Evolutionary conservation across 2,329 filamentous ascomycete genomes (phyloP).

Genomic region (Pseudopyricularia cyperi): DNA sequence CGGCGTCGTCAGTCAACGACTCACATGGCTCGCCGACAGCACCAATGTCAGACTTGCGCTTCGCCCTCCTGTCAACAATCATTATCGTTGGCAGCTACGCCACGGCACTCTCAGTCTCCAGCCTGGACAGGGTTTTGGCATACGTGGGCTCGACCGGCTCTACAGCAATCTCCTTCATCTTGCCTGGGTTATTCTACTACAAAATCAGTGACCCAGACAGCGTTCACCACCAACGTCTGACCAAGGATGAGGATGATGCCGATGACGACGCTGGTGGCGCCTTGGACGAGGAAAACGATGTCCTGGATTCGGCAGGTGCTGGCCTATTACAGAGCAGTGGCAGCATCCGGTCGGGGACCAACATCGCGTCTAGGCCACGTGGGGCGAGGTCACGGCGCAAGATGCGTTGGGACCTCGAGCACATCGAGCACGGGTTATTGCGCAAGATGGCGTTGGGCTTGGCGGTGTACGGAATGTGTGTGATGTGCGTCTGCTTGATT

Average conservation of each 20-base stretch:
- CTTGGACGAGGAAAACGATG: slow-evolving; percentile 31
- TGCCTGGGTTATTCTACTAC: slow-evolving; percentile 95
- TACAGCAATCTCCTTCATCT: slow-evolving; percentile 92
- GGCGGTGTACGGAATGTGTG: slow-evolving; percentile 68
- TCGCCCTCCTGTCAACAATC: slow-evolving; percentile 75
- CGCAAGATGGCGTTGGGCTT: slow-evolving; percentile 63
- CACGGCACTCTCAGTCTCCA: slow-evolving; percentile 81
- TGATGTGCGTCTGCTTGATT: slow-evolving; percentile 79
- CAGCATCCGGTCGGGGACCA: slow-evolving; percentile 28
- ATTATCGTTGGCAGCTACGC: slow-evolving; percentile 79
- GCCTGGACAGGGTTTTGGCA: slow-evolving; percentile 78
- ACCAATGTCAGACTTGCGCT: slow-evolving; percentile 73
- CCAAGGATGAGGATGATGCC: slow-evolving; percentile 80
- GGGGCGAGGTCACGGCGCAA: slow-evolving; percentile 34
- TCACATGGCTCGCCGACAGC: slow-evolving; percentile 40
- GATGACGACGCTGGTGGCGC: slow-evolving; percentile 22
- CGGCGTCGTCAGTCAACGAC: slow-evolving; percentile 16
- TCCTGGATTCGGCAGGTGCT: slow-evolving; percentile 15
- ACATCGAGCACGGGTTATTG: slow-evolving; percentile 52
- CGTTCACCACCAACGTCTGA: slow-evolving; percentile 68
- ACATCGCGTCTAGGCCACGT: slow-evolving; percentile 25
- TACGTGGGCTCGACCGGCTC: slow-evolving; percentile 93
- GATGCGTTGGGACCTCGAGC: slow-evolving; percentile 46
- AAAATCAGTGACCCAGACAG: slow-evolving; percentile 91
- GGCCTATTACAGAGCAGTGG: slow-evolving; percentile 30